These are phyloP conservation scores for Amauroascus verrucosus DNA, from an alignment of 2,329 filamentous ascomycete species.

Conservation along the genomic window DNA sequence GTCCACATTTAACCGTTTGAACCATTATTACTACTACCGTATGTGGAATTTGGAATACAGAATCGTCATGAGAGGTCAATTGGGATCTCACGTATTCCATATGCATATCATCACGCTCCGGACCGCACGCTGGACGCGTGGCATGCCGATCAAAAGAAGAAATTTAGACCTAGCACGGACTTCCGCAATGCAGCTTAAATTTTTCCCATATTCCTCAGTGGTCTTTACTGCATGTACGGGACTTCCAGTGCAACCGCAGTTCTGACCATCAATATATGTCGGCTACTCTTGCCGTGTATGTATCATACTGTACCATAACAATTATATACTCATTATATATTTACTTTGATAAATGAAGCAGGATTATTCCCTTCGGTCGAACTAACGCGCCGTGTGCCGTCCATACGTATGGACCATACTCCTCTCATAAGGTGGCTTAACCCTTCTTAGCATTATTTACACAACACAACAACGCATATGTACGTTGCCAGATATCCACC, in stretches of 20 bases:
- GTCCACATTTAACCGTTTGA: background rate
- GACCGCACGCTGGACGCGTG: background rate
- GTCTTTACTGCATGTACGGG: background rate
- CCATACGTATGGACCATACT: background rate
- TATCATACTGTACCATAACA: constrained; percentile 1
- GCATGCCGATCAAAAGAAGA: background rate
- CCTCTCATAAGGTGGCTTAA: no score
- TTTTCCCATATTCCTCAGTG: background rate
- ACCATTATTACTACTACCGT: no score
- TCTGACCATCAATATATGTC: background rate
- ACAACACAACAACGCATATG: no score
- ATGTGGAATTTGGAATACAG: background rate
- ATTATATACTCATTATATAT: background rate
- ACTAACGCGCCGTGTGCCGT: background rate
- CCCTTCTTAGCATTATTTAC: no score
- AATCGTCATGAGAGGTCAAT: no score
- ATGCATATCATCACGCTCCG: background rate
- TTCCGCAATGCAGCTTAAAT: background rate
- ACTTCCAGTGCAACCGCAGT: background rate
- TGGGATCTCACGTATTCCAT: no score
- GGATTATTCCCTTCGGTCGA: background rate
- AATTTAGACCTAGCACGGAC: background rate
- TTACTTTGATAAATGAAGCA: background rate
- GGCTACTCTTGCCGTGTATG: background rate
- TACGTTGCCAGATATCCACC: no score